A percentile compares a stretch with the other conserved stretches of the same genome.
These are phyloP conservation scores for Escovopsis weberi DNA, from an alignment of 2,329 filamentous ascomycete species.

Conservation along the genomic window DNA sequence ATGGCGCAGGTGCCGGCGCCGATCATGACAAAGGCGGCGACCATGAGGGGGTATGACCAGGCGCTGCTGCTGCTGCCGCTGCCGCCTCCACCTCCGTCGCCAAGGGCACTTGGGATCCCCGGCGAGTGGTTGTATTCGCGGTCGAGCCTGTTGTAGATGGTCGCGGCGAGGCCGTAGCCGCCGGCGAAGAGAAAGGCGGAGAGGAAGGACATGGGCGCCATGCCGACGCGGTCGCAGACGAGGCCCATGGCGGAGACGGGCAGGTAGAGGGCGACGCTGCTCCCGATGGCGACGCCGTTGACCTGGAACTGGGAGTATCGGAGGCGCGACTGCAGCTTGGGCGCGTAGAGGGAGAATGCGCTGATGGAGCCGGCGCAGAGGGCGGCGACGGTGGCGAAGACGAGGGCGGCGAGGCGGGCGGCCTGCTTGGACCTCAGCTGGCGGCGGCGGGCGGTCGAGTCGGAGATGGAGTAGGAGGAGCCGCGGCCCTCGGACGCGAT, in stretches of 20 bases:
- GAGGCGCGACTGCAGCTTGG: constrained; percentile 72
- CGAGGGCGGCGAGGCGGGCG: constrained; percentile 35
- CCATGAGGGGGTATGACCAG: constrained; percentile 71
- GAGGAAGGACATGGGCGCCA: constrained; percentile 59
- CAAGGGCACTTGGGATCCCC: no score
- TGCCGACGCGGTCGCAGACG: constrained; percentile 77
- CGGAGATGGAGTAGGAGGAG: constrained; percentile 1
- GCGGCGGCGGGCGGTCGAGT: constrained; percentile 9
- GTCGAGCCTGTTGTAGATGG: constrained; percentile 47
- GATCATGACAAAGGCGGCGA: constrained; percentile 68
- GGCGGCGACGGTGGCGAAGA: constrained; percentile 38
- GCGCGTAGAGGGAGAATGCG: constrained; percentile 87
- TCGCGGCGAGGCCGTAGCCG: constrained; percentile 74
- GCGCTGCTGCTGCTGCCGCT: constrained; percentile 27
- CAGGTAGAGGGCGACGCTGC: constrained; percentile 79
- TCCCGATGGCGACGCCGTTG: constrained; percentile 76
- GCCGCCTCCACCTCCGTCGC: no score
- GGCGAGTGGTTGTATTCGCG: constrained; percentile 28
- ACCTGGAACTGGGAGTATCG: constrained; percentile 86
- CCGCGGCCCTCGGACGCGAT: background rate
- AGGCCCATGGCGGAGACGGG: constrained; percentile 85
- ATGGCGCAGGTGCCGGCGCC: constrained; percentile 76
- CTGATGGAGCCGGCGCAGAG: constrained; percentile 85
- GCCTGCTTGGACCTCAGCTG: constrained; percentile 15
- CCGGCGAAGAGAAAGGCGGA: constrained; percentile 60